Conservation (phyloP, 306 rosid genomes). For the Gastrolobium bilobum region DNA sequence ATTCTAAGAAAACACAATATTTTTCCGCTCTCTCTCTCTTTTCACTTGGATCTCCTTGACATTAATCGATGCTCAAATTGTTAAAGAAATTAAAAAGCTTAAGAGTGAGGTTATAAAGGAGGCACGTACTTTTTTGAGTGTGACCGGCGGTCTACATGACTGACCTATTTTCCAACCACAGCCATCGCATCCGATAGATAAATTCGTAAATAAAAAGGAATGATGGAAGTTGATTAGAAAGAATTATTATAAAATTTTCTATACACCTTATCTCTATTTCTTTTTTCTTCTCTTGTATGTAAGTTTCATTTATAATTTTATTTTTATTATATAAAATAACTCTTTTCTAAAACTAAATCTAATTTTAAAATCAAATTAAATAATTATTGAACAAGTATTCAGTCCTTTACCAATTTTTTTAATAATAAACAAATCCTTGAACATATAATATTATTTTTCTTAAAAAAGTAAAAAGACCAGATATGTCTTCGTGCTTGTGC, state of each 20-base stretch:
- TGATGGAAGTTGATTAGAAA: conserved; percentile 20
- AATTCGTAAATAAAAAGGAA: conserved; percentile 30
- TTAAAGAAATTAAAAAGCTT: conserved; percentile 30
- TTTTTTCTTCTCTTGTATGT: too few species aligned
- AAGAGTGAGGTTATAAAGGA: conserved; percentile 45
- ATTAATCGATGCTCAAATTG: neutral
- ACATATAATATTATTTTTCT: neutral
- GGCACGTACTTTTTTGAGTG: conserved; percentile 47
- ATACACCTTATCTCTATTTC: too few species aligned
- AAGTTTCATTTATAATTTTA: too few species aligned
- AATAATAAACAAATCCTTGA: neutral
- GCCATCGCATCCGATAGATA: neutral
- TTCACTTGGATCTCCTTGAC: neutral
- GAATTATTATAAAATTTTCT: neutral
- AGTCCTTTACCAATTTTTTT: neutral
- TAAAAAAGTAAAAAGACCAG: neutral
- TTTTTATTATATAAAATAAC: too few species aligned
- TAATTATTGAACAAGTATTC: neutral
- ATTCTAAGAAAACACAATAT: too few species aligned
- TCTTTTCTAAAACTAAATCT: neutral
- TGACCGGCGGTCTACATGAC: conserved; percentile 32
- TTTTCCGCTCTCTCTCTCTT: neutral
- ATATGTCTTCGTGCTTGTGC: conserved; percentile 35
- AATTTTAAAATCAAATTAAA: neutral
- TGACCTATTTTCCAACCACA: conserved; percentile 50